Conservation (phyloP, 345 rosid genomes). For the Ailanthus altissimus region DNA sequence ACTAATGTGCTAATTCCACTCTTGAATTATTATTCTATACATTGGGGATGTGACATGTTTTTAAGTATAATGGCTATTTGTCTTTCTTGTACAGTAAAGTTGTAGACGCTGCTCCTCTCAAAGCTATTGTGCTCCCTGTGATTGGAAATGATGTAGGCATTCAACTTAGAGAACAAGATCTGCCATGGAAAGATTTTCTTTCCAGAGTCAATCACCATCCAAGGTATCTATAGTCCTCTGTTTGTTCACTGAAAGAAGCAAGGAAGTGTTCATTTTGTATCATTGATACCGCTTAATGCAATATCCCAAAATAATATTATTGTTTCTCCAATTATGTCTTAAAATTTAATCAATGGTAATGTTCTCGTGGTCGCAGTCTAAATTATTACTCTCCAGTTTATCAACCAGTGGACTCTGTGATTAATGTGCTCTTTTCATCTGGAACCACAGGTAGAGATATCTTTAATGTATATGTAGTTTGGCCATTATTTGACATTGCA, state of each 20-base stretch:
- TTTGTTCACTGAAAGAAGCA: too few species aligned
- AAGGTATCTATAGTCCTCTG: constrained; percentile 35
- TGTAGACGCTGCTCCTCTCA: constrained; percentile 67
- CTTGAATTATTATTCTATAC: background rate
- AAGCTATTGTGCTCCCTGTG: constrained; percentile 72
- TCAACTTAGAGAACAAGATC: constrained; percentile 65
- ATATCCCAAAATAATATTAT: background rate
- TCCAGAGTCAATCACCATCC: constrained; percentile 35
- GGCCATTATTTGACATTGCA: background rate
- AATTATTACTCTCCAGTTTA: constrained; percentile 48
- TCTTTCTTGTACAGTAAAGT: constrained; percentile 28
- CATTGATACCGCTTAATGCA: background rate
- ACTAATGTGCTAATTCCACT: background rate
- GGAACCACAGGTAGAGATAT: constrained; percentile 72
- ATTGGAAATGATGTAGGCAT: constrained; percentile 47
- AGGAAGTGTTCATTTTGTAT: too few species aligned
- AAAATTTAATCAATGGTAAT: background rate
- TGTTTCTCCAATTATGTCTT: constrained; percentile 5
- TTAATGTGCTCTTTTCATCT: constrained; percentile 88
- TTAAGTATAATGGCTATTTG: background rate
- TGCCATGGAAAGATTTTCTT: constrained; percentile 68
- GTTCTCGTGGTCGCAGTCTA: constrained; percentile 39
- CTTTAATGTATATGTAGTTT: background rate
- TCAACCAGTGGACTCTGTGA: constrained; percentile 53
- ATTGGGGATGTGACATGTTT: constrained; percentile 26